Evolutionary conservation across 768 basidiomycete species (phyloP), one percentile per base, ranked within the genome.

Genomic region (Kwoniella botswanensis): DNA sequence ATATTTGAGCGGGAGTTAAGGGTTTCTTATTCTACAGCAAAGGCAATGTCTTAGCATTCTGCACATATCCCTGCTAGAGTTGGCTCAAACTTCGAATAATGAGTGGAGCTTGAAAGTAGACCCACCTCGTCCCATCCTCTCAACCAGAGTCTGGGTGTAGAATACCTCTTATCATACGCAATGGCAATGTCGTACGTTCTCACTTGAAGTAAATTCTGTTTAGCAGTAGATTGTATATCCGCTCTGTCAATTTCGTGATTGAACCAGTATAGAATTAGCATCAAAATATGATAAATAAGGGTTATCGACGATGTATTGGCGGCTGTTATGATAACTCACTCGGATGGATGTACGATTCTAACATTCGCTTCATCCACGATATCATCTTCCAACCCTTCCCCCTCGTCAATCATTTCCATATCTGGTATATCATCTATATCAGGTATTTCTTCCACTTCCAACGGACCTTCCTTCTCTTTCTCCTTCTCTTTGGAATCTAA

Each of bases 131-230:
- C 95, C 82, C 98, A 98, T 21, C 97, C 97, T 74, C 95, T 89
- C 70, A 99, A 85, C 97, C 97, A 99, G 82, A 98, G 92, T 76
- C 96, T 89, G 24, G 97, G 97, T 13, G 95, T 98, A 84, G 98
- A 97, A 85, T 99, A 98, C 85, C 95, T 96, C 86, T 98, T 99
- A 88, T 99, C 97, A 84, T 98, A 99, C 59, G 93, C 93, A 86
- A 99, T 98, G 91, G 97, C 93, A 79, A 98, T 95, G 83, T 99
- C 97, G 86, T 99, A 99, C 12, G 96, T 99, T 79, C 97, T 89
- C 52, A 98, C 93, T 87, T 95, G 93, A 53, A 98, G 86, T 29
- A 98, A 86, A 78, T 97, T 97, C 67, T 89, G 89, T 71, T 90
- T 92, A 43, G 89, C 88, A 22, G 88, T 86, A 74, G 77, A 76